Conservation (phyloP, 805 yeast genomes). For the Nakazawaea siamensis region DNA sequence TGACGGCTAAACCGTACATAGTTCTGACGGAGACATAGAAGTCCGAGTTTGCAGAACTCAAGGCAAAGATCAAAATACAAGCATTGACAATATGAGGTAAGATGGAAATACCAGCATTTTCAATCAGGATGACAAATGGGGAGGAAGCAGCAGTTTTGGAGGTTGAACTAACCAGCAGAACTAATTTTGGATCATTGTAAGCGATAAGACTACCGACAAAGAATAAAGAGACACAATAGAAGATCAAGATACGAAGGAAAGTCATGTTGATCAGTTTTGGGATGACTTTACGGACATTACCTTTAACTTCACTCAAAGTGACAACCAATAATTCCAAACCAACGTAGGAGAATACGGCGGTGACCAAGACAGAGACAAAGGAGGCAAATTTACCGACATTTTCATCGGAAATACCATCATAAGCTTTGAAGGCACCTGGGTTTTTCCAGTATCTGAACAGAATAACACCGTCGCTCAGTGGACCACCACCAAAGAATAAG, state of each 20-base stretch:
- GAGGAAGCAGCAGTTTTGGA: slow-evolving; percentile 60
- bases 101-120: slow-evolving; percentile 52
- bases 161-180: slow-evolving; percentile 35
- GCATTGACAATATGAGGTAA: slow-evolving; percentile 74
- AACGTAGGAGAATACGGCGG: slow-evolving; percentile 61
- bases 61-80: slow-evolving; percentile 66
- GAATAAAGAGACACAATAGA: slow-evolving; percentile 57
- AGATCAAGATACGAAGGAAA: slow-evolving; percentile 53
- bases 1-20: slow-evolving; percentile 32
- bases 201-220: slow-evolving; percentile 69
- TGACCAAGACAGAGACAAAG: slow-evolving; percentile 52
- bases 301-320: slow-evolving; percentile 12
- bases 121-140: slow-evolving; percentile 79
- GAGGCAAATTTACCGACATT: slow-evolving; percentile 50
- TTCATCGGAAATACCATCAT: slow-evolving; percentile 30
- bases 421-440: slow-evolving; percentile 56
- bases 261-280: slow-evolving; percentile 59
- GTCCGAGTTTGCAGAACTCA: slow-evolving; percentile 77
- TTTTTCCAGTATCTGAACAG: slow-evolving; percentile 66
- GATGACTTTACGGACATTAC: slow-evolving; percentile 40
- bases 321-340: slow-evolving; percentile 45
- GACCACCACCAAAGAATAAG: slow-evolving; percentile 46
- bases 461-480: slow-evolving; percentile 25
- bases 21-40: slow-evolving; percentile 63
- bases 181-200: slow-evolving; percentile 35